Conservation (phyloP, 148 eudicot genomes). For the Rhododendron williamsianum region DNA sequence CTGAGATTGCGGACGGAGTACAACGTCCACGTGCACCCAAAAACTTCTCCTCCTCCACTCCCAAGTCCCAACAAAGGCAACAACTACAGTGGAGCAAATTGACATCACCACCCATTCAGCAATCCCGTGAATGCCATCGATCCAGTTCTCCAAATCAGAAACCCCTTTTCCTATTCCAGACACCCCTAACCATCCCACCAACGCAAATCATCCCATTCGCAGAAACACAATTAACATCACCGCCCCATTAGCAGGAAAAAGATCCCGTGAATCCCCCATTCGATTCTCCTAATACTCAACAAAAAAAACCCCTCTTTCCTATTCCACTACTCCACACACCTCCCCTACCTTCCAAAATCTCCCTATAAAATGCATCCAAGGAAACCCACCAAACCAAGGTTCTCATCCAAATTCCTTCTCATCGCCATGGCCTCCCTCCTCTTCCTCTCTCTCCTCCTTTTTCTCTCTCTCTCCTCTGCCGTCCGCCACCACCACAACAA, state of each 20-base stretch:
- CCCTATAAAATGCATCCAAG: background rate
- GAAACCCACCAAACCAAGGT: background rate
- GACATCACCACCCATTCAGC: background rate
- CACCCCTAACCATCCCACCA: too few species aligned
- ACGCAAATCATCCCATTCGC: background rate
- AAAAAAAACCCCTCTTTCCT: background rate
- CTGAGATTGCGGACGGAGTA: too few species aligned
- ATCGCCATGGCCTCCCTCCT: constrained; percentile 30
- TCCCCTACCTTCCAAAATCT: constrained; percentile 7
- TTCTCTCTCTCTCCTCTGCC: constrained; percentile 33
- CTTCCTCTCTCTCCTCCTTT: constrained; percentile 28
- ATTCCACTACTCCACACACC: background rate
- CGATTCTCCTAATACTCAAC: background rate
- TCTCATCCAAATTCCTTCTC: constrained; percentile 8
- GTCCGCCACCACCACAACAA: constrained; percentile 11
- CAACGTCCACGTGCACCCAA: too few species aligned
- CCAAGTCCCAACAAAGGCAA: background rate
- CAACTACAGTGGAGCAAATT: background rate
- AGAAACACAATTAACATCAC: too few species aligned
- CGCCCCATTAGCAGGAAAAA: too few species aligned
- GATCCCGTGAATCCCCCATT: background rate
- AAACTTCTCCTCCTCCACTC: too few species aligned
- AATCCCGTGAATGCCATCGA: background rate
- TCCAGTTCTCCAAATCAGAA: background rate
- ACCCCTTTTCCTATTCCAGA: background rate